Evolutionary conservation across 176 grass and related monocot genomes (phyloP).

Genomic region (Phoenix roebelenii): DNA sequence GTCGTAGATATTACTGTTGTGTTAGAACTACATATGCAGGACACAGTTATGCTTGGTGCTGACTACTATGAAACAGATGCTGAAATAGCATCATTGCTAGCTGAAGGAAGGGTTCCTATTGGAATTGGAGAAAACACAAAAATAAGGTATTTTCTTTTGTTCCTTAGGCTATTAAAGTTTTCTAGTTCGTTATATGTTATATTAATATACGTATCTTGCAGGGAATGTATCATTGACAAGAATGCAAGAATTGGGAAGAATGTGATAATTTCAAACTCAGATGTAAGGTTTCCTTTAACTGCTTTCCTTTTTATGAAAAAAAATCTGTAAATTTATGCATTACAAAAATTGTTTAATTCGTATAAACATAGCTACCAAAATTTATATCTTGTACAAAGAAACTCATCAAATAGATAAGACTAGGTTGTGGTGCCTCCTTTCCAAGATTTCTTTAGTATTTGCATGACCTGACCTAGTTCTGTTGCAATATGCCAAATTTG

Average conservation of each 20-base stretch:
- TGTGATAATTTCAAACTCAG: slow-evolving; percentile 57
- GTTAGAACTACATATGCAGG: slow-evolving; percentile 29
- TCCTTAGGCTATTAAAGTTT: neutral
- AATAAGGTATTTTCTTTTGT: slow-evolving; percentile 44
- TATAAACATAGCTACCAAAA: no score
- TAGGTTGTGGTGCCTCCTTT: no score
- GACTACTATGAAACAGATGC: slow-evolving; percentile 73
- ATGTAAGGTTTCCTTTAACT: slow-evolving; percentile 32
- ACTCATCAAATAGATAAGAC: no score
- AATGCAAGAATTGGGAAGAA: slow-evolving; percentile 84
- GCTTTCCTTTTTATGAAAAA: no score
- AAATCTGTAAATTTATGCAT: neutral
- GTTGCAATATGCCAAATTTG: no score
- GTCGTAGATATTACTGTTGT: neutral
- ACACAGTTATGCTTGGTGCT: slow-evolving; percentile 86
- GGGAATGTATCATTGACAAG: slow-evolving; percentile 88
- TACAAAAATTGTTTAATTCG: neutral
- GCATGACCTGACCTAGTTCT: no score
- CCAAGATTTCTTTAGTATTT: no score
- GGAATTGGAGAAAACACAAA: slow-evolving; percentile 82
- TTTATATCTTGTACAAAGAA: no score
- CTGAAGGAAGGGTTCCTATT: slow-evolving; percentile 67
- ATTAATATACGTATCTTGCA: slow-evolving; percentile 20
- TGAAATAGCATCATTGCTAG: slow-evolving; percentile 45
- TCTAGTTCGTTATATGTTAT: neutral